Evolutionary conservation across 805 yeast genomes (phyloP), one percentile per base, ranked within the genome.

Genomic region (Metschnikowia orientalis): DNA sequence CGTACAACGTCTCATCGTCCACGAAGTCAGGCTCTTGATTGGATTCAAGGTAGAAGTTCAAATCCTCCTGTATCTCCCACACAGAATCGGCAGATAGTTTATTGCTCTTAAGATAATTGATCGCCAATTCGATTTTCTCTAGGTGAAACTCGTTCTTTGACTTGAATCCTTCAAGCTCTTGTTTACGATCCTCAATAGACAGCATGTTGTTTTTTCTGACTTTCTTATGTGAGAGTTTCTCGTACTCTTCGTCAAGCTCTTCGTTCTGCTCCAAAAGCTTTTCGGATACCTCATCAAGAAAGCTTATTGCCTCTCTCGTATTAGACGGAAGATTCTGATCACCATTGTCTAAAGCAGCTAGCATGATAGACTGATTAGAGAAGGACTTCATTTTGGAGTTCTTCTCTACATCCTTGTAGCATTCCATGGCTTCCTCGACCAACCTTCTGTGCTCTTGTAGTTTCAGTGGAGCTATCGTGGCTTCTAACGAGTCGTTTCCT

Each of bases 341-440:
- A 3, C 47, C 48, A 11, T 37, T 39, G 16, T 46, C 50, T 35
- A 57, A 41, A 5, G 67, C 53, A 1, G 71, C 68, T 49, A 66
- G 50, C 57, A 73, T 67, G 15, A 67, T 67, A 3, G 68, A 61
- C 37, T 66, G 71, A 44, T 67, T 67, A 4, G 69, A 63, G 37
- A 59, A 67, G 3, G 69, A 56, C 41, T 67, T 67, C 61, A 66
- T 59, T 41, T 66, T 67, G 6, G 67, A 58, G 28, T 55, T 50
- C 32, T 63, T 58, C 37, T 66, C 71, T 18, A 67, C 71, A 16
- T 61, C 69, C 38, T 66, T 67, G 38, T 63, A 67, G 23, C 59
- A 58, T 36, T 65, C 71, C 71, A 67, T 65, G 14, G 71, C 69
- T 41, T 63, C 70, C 34, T 65, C 71, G 16, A 67, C 67, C 17